Evolutionary conservation across 148 eudicot species (phyloP).

Genomic region (Selenicereus undatus): DNA sequence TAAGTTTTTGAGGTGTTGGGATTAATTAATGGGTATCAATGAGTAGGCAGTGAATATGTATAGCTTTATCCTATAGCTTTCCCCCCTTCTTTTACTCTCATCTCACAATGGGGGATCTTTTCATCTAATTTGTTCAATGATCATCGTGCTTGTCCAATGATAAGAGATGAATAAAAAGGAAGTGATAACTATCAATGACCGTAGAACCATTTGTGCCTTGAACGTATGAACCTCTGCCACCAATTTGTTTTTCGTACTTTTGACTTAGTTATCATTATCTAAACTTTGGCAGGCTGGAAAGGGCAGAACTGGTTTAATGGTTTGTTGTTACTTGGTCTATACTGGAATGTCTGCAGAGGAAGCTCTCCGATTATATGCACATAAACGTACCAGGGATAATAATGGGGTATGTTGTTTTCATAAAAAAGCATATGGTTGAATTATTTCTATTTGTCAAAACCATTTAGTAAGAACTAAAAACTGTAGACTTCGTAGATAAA

Average conservation of each 20-base stretch:
- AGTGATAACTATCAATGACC: too few relatives aligned
- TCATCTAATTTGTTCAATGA: background rate
- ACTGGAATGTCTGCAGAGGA: constrained; percentile 52
- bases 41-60: background rate
- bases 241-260: too few relatives aligned
- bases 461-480: background rate
- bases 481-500: background rate
- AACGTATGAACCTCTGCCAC: too few relatives aligned
- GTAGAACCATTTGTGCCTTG: background rate
- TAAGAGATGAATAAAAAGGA: background rate
- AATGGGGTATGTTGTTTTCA: constrained; percentile 45
- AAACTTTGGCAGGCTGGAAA: constrained; percentile 52
- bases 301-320: constrained; percentile 68
- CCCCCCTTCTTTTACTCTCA: too few relatives aligned
- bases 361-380: constrained; percentile 57
- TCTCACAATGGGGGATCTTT: background rate
- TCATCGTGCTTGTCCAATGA: too few relatives aligned
- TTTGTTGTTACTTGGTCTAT: constrained; percentile 50
- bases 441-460: background rate
- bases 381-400: constrained; percentile 53
- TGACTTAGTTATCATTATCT: background rate
- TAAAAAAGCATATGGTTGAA: background rate
- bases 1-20: background rate
- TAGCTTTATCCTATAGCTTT: background rate
- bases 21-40: background rate